phyloP scores from a whole-genome alignment of 108 stramenopile species.

The Fragilaria crotonensis region DNA sequence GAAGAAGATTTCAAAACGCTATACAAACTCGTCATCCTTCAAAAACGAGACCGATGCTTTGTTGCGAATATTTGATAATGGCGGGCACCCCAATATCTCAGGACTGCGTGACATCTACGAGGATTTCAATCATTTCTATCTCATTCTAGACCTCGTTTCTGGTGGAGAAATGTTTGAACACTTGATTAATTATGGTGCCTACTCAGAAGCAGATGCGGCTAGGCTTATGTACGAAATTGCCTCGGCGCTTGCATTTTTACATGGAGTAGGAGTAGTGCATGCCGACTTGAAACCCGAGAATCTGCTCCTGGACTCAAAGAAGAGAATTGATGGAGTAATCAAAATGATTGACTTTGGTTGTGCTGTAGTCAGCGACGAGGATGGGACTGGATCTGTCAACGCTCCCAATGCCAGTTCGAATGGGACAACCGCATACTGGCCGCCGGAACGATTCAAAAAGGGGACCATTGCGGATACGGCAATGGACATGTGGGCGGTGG shows the following conservation, averaged over 20 bases:
- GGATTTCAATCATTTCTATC: constrained; percentile 47
- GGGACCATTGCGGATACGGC: constrained; percentile 53
- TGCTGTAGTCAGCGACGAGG: constrained; percentile 38
- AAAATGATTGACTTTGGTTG: constrained; percentile 86
- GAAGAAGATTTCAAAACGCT: constrained; percentile 65
- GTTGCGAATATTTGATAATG: constrained; percentile 44
- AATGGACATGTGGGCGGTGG: constrained; percentile 71
- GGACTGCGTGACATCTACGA: constrained; percentile 66
- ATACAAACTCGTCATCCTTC: constrained; percentile 45
- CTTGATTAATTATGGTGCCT: constrained; percentile 75
- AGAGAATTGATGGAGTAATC: constrained; percentile 45
- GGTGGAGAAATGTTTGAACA: constrained; percentile 89
- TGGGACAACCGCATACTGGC: constrained; percentile 38
- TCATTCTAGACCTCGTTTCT: constrained; percentile 68
- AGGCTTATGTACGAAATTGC: constrained; percentile 66
- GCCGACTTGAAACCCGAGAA: constrained; percentile 86
- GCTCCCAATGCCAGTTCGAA: constrained; percentile 14
- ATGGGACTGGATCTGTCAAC: too few relatives aligned
- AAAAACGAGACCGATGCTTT: constrained; percentile 68
- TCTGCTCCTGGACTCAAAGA: constrained; percentile 59
- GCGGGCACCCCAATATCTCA: constrained; percentile 79
- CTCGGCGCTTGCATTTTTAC: constrained; percentile 57
- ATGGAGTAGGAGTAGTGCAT: constrained; percentile 73
- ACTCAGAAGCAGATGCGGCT: constrained; percentile 75
- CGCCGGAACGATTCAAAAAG: constrained; percentile 21